A percentile compares a stretch with the other conserved stretches of the same genome.
These are phyloP conservation scores for Takakia lepidozioides DNA, from an alignment of 225 moss, liverwort and hornwort species.

Conservation along the genomic window DNA sequence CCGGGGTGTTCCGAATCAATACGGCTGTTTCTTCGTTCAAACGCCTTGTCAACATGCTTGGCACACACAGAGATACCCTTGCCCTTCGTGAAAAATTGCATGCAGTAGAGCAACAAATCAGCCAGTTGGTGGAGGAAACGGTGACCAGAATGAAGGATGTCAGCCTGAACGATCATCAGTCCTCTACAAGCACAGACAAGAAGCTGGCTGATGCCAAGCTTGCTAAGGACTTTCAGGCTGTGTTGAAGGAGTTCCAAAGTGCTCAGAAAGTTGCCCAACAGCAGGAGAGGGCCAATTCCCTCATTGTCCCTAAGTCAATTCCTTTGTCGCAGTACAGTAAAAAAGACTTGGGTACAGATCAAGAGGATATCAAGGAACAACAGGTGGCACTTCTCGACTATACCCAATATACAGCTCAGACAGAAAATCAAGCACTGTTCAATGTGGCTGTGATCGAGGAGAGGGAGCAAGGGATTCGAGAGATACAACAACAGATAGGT, in stretches of 20 bases:
- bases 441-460: constrained; percentile 88
- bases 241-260: constrained; percentile 81
- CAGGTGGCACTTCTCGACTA: constrained; percentile 15
- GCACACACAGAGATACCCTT: constrained; percentile 36
- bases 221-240: constrained; percentile 91
- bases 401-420: constrained; percentile 15
- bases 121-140: constrained; percentile 49
- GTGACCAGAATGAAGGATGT: constrained; percentile 45
- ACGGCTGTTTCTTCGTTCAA: constrained; percentile 47
- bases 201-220: constrained; percentile 95
- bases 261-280: constrained; percentile 75
- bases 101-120: constrained; percentile 40
- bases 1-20: constrained; percentile 43
- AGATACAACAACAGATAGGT: constrained; percentile 95
- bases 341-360: no score
- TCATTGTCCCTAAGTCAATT: constrained; percentile 46
- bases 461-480: constrained; percentile 87
- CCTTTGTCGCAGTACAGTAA: no score
- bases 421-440: constrained; percentile 28
- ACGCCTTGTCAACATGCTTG: constrained; percentile 37
- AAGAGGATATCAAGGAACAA: constrained; percentile 7
- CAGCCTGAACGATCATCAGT: constrained; percentile 32
- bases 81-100: constrained; percentile 42
- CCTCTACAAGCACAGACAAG: constrained; percentile 46
- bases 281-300: constrained; percentile 67